Conservation (phyloP, 2,329 filamentous ascomycete genomes). For the Xylariales sp. region DNA sequence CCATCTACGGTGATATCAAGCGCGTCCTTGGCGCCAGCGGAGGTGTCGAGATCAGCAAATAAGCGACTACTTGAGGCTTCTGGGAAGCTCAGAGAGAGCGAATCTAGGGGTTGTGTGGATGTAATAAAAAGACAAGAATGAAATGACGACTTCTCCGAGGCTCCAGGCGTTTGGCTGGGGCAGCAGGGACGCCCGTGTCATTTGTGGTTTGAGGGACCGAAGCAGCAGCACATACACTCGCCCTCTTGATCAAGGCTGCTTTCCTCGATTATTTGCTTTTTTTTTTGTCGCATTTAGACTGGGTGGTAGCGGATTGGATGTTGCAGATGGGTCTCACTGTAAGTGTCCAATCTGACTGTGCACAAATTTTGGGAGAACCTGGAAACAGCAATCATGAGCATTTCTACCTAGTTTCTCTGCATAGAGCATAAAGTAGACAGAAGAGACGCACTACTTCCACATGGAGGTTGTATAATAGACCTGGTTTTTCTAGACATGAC, state of each 20-base stretch:
- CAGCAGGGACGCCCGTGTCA: slow-evolving; percentile 11
- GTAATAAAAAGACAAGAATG: slow-evolving; percentile 10
- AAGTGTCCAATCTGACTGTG: no score
- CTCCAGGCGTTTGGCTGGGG: slow-evolving; percentile 6
- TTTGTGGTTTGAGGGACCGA: slow-evolving; percentile 3
- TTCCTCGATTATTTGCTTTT: slow-evolving; percentile 12
- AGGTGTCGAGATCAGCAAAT: slow-evolving; percentile 53
- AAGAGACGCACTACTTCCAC: no score
- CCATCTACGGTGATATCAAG: slow-evolving; percentile 57
- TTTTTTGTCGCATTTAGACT: slow-evolving; percentile 23
- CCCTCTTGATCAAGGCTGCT: slow-evolving; percentile 14
- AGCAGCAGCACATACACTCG: slow-evolving; percentile 17
- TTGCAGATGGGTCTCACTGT: no score
- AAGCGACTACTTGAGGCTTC: slow-evolving; percentile 11
- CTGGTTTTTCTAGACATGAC: no score
- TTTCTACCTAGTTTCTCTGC: no score
- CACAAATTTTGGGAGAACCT: no score
- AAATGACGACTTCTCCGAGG: slow-evolving; percentile 14
- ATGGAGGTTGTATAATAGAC: no score
- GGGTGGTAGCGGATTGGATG: no score
- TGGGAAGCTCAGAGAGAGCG: slow-evolving; percentile 3
- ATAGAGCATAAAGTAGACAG: no score
- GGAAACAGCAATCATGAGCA: no score
- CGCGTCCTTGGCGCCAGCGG: slow-evolving; percentile 54
- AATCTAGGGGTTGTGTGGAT: slow-evolving; percentile 15